Evolutionary conservation across 371 early-diverging fungal genomes (phyloP).

Genomic region (Mortierella sp.): DNA sequence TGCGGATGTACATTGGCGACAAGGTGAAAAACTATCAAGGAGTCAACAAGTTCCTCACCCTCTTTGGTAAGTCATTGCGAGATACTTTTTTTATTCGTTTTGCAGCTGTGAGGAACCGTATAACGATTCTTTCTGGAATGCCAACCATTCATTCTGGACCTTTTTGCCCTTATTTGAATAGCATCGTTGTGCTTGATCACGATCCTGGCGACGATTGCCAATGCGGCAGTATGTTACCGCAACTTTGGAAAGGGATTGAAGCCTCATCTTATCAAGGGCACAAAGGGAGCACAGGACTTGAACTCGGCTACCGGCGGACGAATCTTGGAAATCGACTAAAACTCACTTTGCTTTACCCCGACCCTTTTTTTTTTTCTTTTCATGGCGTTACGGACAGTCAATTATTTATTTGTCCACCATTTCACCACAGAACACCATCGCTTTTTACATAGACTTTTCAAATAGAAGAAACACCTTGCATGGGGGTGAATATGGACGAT

Average conservation of each 20-base stretch:
- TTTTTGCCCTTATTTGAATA: slow-evolving; percentile 25
- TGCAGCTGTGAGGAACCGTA: background rate
- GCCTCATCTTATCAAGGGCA: slow-evolving; percentile 33
- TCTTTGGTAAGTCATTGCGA: slow-evolving; percentile 75
- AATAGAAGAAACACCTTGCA: too few species aligned
- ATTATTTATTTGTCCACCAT: too few species aligned
- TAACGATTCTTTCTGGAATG: background rate
- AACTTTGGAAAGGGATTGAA: slow-evolving; percentile 91
- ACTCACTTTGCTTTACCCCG: background rate
- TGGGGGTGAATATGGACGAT: too few species aligned
- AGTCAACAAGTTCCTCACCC: slow-evolving; percentile 87
- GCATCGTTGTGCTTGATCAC: slow-evolving; percentile 75
- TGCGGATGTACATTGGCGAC: slow-evolving; percentile 78
- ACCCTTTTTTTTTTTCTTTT: background rate
- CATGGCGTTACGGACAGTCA: background rate
- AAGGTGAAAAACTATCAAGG: slow-evolving; percentile 72
- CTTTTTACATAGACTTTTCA: too few species aligned
- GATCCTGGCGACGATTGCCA: slow-evolving; percentile 78
- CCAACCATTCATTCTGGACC: background rate
- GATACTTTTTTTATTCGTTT: background rate
- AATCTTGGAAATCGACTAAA: slow-evolving; percentile 44
- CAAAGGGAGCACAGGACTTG: slow-evolving; percentile 16
- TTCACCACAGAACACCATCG: too few species aligned
- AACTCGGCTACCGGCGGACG: slow-evolving; percentile 30
- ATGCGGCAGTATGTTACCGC: slow-evolving; percentile 76